A percentile compares a stretch with the other conserved stretches of the same genome.
Conservation (phyloP, 2,329 filamentous ascomycete species). For the Cercospora nicotianae region DNA sequence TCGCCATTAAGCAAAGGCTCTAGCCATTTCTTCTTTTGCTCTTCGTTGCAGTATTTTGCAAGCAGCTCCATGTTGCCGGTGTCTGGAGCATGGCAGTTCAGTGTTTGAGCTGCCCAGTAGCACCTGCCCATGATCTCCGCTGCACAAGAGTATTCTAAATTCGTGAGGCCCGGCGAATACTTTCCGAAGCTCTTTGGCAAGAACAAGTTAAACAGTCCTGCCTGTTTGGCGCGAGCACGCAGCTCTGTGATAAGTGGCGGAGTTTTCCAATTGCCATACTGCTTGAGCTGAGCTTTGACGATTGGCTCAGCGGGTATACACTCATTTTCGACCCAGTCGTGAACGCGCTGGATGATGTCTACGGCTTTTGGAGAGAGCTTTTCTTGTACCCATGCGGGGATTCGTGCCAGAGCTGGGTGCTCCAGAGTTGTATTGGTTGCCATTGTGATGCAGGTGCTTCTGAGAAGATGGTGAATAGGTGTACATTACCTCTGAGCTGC, state of each 20-base stretch:
- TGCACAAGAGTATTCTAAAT: constrained; percentile 49
- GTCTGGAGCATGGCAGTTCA: constrained; percentile 44
- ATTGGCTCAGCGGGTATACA: constrained; percentile 30
- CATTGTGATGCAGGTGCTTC: neutral
- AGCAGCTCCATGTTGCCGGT: constrained; percentile 54
- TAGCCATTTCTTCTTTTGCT: constrained; percentile 52
- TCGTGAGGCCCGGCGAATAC: constrained; percentile 47
- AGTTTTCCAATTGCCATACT: constrained; percentile 28
- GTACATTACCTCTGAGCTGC: neutral
- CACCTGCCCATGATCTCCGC: constrained; percentile 50
- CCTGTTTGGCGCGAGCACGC: constrained; percentile 26
- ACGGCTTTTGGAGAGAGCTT: constrained; percentile 30
- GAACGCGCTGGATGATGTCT: constrained; percentile 26
- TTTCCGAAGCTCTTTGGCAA: constrained; percentile 34
- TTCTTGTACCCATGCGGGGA: constrained; percentile 29
- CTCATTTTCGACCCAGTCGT: constrained; percentile 31
- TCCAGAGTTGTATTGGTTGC: constrained; percentile 1
- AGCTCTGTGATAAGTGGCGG: constrained; percentile 26
- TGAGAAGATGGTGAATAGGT: neutral
- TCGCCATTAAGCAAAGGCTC: constrained; percentile 49
- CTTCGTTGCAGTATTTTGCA: constrained; percentile 51
- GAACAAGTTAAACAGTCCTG: constrained; percentile 30
- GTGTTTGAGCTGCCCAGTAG: constrained; percentile 48
- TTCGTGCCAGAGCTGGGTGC: constrained; percentile 26
- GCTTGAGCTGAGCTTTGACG: constrained; percentile 28